Evolutionary conservation across 2,329 filamentous ascomycete species (phyloP).

Genomic region (Sarocladiaceae sp.): DNA sequence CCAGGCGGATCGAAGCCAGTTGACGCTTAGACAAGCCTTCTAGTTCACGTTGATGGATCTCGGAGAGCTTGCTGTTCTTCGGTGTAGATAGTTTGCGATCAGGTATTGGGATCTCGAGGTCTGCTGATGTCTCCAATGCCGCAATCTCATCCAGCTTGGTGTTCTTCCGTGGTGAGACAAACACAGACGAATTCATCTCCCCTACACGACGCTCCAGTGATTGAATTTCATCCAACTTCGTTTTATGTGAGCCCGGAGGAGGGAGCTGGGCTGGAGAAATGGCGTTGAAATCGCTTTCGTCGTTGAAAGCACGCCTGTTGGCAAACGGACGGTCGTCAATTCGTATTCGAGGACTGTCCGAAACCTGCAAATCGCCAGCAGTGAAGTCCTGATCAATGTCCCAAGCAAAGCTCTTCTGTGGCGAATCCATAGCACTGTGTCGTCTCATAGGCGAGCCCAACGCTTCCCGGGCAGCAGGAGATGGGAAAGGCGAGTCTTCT

Average conservation of each 20-base stretch:
- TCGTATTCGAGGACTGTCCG: slow-evolving; percentile 50
- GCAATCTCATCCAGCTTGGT: slow-evolving; percentile 31
- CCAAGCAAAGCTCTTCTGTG: slow-evolving; percentile 52
- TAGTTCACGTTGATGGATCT: slow-evolving; percentile 40
- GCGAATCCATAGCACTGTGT: slow-evolving; percentile 25
- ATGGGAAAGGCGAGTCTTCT: slow-evolving; percentile 30
- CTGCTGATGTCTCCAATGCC: slow-evolving; percentile 27
- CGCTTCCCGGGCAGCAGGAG: slow-evolving; percentile 22
- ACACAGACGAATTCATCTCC: not conserved
- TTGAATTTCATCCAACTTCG: slow-evolving; percentile 41
- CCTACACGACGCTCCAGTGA: slow-evolving; percentile 27
- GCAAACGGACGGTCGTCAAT: slow-evolving; percentile 31
- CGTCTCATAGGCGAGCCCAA: not conserved
- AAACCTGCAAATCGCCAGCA: slow-evolving; percentile 49
- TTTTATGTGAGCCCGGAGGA: slow-evolving; percentile 31
- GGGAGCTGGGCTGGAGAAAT: slow-evolving; percentile 22
- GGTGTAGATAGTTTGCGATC: slow-evolving; percentile 21
- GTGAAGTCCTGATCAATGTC: slow-evolving; percentile 56
- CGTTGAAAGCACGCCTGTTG: slow-evolving; percentile 27
- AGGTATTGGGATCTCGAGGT: slow-evolving; percentile 26
- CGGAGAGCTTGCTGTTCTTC: slow-evolving; percentile 44
- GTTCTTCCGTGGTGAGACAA: slow-evolving; percentile 11
- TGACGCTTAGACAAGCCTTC: slow-evolving; percentile 41
- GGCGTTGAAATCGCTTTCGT: slow-evolving; percentile 24
- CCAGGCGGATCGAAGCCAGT: slow-evolving; percentile 44